phyloP scores from a whole-genome alignment of 306 rosid species.

The Citrullus amarus region DNA sequence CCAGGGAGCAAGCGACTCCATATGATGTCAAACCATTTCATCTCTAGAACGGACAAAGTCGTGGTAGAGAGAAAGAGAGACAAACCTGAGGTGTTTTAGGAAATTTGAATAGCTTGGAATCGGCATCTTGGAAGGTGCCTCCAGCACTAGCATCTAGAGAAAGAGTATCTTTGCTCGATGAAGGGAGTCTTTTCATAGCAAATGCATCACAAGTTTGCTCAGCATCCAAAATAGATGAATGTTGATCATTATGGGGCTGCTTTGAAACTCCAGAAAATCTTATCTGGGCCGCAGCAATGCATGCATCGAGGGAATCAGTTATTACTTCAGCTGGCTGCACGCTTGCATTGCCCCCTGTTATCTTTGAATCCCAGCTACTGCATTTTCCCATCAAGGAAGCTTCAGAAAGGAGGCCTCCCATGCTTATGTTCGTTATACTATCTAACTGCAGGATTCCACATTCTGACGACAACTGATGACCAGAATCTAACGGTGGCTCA shows the following conservation, averaged over 20 bases:
- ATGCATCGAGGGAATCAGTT: slow-evolving; percentile 56
- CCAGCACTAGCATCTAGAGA: slow-evolving; percentile 24
- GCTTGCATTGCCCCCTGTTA: slow-evolving; percentile 8
- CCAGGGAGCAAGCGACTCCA: background rate
- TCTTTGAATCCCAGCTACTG: slow-evolving; percentile 12
- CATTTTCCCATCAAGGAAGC: slow-evolving; percentile 27
- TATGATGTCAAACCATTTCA: background rate
- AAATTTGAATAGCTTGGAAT: slow-evolving; percentile 32
- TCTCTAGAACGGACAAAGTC: background rate
- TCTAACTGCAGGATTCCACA: slow-evolving; percentile 26
- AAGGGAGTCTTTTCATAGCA: slow-evolving; percentile 39
- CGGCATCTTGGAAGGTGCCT: slow-evolving; percentile 24
- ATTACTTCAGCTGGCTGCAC: slow-evolving; percentile 23
- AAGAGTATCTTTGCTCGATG: slow-evolving; percentile 25
- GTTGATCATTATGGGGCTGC: slow-evolving; percentile 26
- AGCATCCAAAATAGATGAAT: slow-evolving; percentile 70
- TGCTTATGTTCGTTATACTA: slow-evolving; percentile 24
- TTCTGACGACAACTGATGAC: slow-evolving; percentile 24
- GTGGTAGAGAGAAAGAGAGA: background rate
- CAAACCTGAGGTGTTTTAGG: slow-evolving; percentile 44
- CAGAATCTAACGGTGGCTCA: slow-evolving; percentile 19
- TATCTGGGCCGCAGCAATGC: slow-evolving; percentile 23
- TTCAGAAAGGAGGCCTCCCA: slow-evolving; percentile 38
- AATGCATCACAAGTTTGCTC: slow-evolving; percentile 86
- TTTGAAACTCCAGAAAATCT: slow-evolving; percentile 26